These are phyloP conservation scores for Botryotinia convoluta DNA, from an alignment of 2,329 filamentous ascomycete species.

Conservation along the genomic window DNA sequence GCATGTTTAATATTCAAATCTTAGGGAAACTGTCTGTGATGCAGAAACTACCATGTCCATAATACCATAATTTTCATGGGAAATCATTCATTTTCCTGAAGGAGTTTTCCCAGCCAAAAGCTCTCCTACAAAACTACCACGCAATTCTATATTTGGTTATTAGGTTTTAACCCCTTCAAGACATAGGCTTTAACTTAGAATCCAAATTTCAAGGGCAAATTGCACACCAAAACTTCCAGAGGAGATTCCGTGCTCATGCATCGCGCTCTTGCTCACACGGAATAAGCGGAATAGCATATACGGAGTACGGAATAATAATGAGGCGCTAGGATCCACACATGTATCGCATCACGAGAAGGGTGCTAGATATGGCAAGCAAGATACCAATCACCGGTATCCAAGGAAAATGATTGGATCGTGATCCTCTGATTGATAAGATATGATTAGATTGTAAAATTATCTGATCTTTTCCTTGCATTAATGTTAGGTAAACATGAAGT, in stretches of 20 bases:
- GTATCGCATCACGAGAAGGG: no score
- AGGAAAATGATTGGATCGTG: neutral
- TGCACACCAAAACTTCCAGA: neutral
- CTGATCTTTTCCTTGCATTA: neutral
- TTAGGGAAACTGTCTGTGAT: neutral
- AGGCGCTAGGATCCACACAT: neutral
- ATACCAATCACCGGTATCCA: neutral
- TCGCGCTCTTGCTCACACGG: neutral
- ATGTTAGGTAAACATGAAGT: neutral
- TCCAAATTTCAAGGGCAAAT: neutral
- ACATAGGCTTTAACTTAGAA: neutral
- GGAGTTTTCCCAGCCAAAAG: neutral
- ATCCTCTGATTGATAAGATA: constrained; percentile 6
- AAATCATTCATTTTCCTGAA: neutral
- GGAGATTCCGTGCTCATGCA: neutral
- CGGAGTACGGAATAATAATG: neutral
- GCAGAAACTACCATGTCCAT: neutral
- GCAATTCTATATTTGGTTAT: neutral
- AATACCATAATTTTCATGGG: neutral
- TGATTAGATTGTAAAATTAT: neutral
- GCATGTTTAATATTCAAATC: neutral
- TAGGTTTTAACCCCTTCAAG: neutral
- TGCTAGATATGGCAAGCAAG: neutral
- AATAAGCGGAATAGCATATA: neutral
- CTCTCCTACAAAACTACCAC: neutral